Conservation (phyloP, 2,329 filamentous ascomycete species). For the Cladosporium sp. region DNA sequence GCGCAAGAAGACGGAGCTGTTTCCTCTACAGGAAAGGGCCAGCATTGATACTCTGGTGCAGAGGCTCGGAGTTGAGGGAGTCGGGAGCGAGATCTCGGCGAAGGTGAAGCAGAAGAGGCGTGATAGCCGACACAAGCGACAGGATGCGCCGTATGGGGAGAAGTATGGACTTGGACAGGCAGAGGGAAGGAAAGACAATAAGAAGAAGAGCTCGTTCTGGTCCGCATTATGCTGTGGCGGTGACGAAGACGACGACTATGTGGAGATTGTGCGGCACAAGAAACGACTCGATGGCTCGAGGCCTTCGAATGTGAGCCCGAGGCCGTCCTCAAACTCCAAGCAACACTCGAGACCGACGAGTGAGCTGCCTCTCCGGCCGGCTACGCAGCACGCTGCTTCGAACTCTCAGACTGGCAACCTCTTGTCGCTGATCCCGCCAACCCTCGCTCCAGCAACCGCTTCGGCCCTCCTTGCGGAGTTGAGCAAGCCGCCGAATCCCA, state of each 20-base stretch:
- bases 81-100: not conserved
- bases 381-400: constrained; percentile 22
- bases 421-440: constrained; percentile 68
- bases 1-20: constrained; percentile 49
- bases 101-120: constrained; percentile 3
- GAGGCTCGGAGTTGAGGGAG: constrained; percentile 58
- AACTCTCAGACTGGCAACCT: constrained; percentile 40
- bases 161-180: constrained; percentile 17
- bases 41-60: constrained; percentile 88
- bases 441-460: constrained; percentile 66
- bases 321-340: not conserved
- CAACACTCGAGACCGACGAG: constrained; percentile 19
- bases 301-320: not conserved
- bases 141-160: constrained; percentile 15
- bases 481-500: constrained; percentile 68
- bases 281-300: constrained; percentile 31
- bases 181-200: constrained; percentile 32
- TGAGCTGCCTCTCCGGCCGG: constrained; percentile 18
- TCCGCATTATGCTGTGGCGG: constrained; percentile 43
- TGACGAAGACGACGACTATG: constrained; percentile 44
- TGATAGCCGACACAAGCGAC: not conserved
- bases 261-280: constrained; percentile 46
- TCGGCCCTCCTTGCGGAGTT: constrained; percentile 75
- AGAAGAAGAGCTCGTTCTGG: constrained; percentile 41
- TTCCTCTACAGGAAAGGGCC: constrained; percentile 59